Base-by-base conservation (phyloP, 768 basidiomycete species). In the Leccinum rimulosum region DNA sequence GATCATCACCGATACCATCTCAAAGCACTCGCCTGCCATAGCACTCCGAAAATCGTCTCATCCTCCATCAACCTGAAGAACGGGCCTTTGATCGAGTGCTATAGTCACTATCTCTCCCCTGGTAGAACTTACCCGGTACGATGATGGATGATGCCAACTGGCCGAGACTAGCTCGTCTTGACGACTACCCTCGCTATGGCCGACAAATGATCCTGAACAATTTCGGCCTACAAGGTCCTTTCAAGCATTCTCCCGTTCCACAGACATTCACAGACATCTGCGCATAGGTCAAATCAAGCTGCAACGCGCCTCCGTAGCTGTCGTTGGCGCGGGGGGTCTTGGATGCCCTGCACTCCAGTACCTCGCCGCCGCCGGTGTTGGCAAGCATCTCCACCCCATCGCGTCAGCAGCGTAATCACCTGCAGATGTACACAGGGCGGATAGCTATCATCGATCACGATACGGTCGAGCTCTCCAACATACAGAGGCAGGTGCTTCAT, bases 311-410 rank as follows among this genome's bases (percentile, higher is more conserved):
- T 86, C 87, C 3, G 86, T 95, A 2, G 86, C 86, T 15, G 93
- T 98, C 4, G 84, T 98, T 4, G 97, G 97, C 28, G 97, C 95
- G 15, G 97, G 97, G 0, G 97, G 97, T 9, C 80, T 99, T 12
- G 97, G 97, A 11, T 98, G 97, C 72, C 95, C 97, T 50, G 93
- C 92, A 43, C 79, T 99, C 50, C 93, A 97, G 69, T 97, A 98
- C 73, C 84, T 99, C 11, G 93, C 86, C 4, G 92, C 93, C 7
- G 90, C 93, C 14, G 97, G 97, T 27, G 81, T 98, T 59, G 96
- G 96, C 92, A 66, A 63, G 88, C 68, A 48, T 30, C 48, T 52
- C 8, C 27, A 54, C 35, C 58, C 40, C 12, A 17, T 50, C 55
- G 48, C 15, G 17, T 19, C 45, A 27, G 47, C 50, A 38, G 19